phyloP scores from a whole-genome alignment of 1,284 basidiomycete genomes.

The Golubevia sp. region DNA sequence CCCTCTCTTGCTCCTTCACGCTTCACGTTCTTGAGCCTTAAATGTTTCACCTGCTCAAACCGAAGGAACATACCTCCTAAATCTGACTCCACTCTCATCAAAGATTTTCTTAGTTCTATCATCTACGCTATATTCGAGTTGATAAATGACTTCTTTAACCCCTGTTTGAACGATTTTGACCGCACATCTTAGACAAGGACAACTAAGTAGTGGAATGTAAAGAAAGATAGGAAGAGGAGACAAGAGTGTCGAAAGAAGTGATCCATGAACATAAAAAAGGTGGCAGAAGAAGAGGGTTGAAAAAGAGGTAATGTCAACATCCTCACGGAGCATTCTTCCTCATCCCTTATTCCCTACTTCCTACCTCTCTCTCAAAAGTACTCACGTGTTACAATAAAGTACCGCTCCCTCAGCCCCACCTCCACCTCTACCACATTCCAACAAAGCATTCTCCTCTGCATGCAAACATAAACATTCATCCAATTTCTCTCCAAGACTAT shows the following conservation, averaged over 20 bases:
- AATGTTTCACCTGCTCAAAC: no score
- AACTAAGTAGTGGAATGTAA: constrained; percentile 67
- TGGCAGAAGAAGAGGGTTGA: constrained; percentile 7
- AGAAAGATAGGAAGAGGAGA: constrained; percentile 14
- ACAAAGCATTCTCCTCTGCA: constrained; percentile 95
- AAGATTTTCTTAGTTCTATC: constrained; percentile 63
- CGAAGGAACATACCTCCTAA: no score
- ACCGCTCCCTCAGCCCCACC: constrained; percentile 69
- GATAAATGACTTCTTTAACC: constrained; percentile 90
- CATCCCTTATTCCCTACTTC: no score
- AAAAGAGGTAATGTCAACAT: neutral
- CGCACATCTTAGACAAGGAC: constrained; percentile 92
- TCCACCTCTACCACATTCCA: constrained; percentile 80
- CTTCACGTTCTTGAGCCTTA: no score
- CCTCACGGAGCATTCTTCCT: no score
- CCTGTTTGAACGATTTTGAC: constrained; percentile 97
- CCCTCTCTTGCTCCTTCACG: no score
- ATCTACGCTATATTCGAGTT: constrained; percentile 91
- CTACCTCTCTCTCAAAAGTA: neutral
- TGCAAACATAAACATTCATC: constrained; percentile 92
- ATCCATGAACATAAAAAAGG: neutral
- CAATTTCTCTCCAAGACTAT: constrained; percentile 66
- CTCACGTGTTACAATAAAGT: constrained; percentile 81
- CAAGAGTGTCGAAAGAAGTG: constrained; percentile 68
- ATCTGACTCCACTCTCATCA: constrained; percentile 59